Evolutionary conservation across 768 basidiomycete species (phyloP), one percentile per base, ranked within the genome.

Genomic region (Termitomyces bulborhizus): DNA sequence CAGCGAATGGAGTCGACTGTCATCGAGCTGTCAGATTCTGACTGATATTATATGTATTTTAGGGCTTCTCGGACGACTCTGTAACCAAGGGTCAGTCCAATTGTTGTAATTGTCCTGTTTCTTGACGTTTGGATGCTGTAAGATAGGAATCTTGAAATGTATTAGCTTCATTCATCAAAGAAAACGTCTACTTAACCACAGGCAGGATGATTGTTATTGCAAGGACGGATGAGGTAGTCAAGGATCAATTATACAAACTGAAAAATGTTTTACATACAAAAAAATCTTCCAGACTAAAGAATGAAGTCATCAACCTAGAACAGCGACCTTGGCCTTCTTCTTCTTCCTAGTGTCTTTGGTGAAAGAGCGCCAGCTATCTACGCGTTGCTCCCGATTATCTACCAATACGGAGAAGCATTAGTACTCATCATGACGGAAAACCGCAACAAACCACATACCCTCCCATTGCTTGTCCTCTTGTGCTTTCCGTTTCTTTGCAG

Each of bases 401-500:
- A 65, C 1, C 47, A 48, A 55, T 9, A 36, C 34, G 26, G 27
- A 41, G 32, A 57, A 40, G n/a, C 3, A 29, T 13, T 48, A 32
- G 31, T 18, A 51, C 46, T 45, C 1, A 21, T 46, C 39, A 13
- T 39, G n/a, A 13, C 32, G n/a, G 32, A 37, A 41, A 26, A 56
- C 32, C 46, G 26, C 55, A 27, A 15, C 27, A 36, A 12, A 26
- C 43, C 8, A 63, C 72, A 37, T 60, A 93, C 93, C 91, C 77
- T 96, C 93, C 93, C 93, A 97, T 26, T 69, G 73, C 62, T 85
- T 88, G 62, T 95, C 91, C 6, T 94, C 90, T 62, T 95, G 92
- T 1, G 79, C 87, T 71, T 96, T 96, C 52, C 93, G 80, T 69
- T 96, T 96, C 73, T 71, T 84, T 36, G 82, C 64, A 24, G 76